Evolutionary conservation across 352 stramenopile genomes (phyloP), one percentile per base, ranked within the genome.

Genomic region (Phytophthora hybrid): DNA sequence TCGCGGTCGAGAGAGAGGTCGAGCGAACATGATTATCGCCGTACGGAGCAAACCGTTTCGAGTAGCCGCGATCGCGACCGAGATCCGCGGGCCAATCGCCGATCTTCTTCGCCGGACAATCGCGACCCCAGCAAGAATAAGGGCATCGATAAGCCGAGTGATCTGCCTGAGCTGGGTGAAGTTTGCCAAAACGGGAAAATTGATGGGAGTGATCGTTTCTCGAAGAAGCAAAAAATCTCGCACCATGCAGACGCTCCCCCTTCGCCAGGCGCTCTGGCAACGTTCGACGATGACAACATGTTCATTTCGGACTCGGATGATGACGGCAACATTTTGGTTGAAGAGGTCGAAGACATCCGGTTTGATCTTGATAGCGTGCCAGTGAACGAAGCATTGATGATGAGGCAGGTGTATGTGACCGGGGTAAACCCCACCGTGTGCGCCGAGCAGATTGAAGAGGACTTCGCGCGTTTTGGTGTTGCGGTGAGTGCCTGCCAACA

Each of bases 291-390:
- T 37, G 73, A 74, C 19, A 63, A 79, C 46, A 68, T 76, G 26
- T 88, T 80, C 55, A 88, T 92, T 55, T 80, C 77, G 0, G 83
- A 90, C 26, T 91, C 83, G 39, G 85, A 93, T 29, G 65, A 80
- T 19, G 82, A 87, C 18, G 57, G 67, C 6, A 74, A 71, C n/a
- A 60, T 57, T 41, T 66, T 77, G 32, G 71, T 70, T 57, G 71
- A 67, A 59, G 67, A 69, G 54, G 31, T 47, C 18, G 62, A 79
- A 74, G 82, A 93, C n/a, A 90, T 91, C 73, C 82, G 84, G 6
- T 78, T 84, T 47, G 71, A 89, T 32, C 58, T 93, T 18, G 67
- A 75, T 10, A 78, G 29, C 32, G 63, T 93, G 5, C 21, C 63
- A 16, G 69, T 91, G 3, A 76, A 93, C 58, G 71, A 79, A 41